Percentiles rank a stretch among this genome's conserved stretches.
phyloP scores from a whole-genome alignment of 2,329 filamentous ascomycete species.

The Aaosphaeria pasadenensis region DNA sequence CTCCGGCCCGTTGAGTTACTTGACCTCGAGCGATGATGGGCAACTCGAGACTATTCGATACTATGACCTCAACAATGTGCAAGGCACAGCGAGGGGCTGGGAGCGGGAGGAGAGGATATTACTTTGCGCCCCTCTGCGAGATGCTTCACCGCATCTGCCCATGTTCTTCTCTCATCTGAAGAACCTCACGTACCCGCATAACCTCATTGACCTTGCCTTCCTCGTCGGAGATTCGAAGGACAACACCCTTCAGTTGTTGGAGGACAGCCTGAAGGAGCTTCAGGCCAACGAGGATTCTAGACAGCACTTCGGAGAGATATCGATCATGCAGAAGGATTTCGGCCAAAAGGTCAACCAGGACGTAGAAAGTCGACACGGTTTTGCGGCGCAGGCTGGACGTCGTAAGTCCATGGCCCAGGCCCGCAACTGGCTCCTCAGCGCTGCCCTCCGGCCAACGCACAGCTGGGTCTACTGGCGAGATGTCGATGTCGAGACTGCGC shows the following conservation, averaged over 20 bases:
- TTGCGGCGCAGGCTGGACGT: conserved; percentile 88
- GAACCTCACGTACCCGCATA: conserved; percentile 96
- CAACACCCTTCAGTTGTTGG: conserved; percentile 73
- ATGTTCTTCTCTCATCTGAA: conserved; percentile 99
- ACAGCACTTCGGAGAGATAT: conserved; percentile 90
- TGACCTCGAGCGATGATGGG: conserved; percentile 65
- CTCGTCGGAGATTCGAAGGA: conserved; percentile 97
- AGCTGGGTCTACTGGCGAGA: conserved; percentile 99
- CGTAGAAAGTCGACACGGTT: conserved; percentile 94
- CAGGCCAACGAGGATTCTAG: conserved; percentile 77
- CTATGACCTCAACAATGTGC: conserved; percentile 89
- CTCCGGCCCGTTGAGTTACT: conserved; percentile 64
- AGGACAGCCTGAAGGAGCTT: conserved; percentile 70
- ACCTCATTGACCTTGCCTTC: conserved; percentile 94
- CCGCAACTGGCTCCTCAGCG: conserved; percentile 93
- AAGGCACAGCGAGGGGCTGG: conserved; percentile 91
- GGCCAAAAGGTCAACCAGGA: conserved; percentile 97
- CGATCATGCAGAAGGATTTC: conserved; percentile 98
- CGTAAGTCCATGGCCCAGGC: conserved; percentile 98
- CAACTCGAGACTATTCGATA: conserved; percentile 95
- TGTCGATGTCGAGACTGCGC: conserved; percentile 95
- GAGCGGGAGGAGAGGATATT: conserved; percentile 94
- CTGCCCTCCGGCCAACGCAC: conserved; percentile 87
- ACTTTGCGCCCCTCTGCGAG: conserved; percentile 88
- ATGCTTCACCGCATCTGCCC: conserved; percentile 84